Base-by-base conservation (phyloP, 2,329 filamentous ascomycete species). In the Botrytis medusae region DNA sequence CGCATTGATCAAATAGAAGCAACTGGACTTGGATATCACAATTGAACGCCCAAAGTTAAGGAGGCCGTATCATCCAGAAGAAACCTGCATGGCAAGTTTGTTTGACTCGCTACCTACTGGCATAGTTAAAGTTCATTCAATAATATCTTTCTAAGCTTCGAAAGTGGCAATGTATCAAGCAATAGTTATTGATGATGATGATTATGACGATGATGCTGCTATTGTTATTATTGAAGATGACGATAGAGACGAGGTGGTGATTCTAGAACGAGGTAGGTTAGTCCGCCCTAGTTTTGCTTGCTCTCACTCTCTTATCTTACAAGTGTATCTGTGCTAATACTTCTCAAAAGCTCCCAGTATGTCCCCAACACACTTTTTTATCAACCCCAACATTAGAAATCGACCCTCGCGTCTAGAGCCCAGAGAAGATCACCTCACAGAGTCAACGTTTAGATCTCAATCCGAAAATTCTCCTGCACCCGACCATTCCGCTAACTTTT, bases 241-340 rank as follows among this genome's bases (percentile, higher is more conserved):
- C 16, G 51, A 69, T 22, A 62, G 20, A 46, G 54, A 70, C n/a
- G 54, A 62, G 22, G 40, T 70, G 20, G 54, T 44, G 60, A 22
- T 70, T 70, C 68, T 62, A 46, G 68, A 70, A 44, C 51, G 54
- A 59, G 65, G 65, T 69, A 57, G 48, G 22, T 54, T 14, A 14
- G 18, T 25, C 34, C n/a, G 10, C 1, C 37, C n/a, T 57, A 57
- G 7, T 29, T 44, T 32, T 44, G 37, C 37, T 44, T 69, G 48
- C 40, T 57, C 48, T 40, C 16, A 29, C 25, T n/a, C 37, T 69
- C 29, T 68, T 57, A 6, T 68, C 48, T 42, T 6, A 25, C 18
- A 29, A 20, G 10, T 42, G 57, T 68, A 68, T 42, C 54, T 42
- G 32, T 42, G n/a, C 37, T 69, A 37, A 69, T 57, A 69, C n/a